phyloP scores from a whole-genome alignment of 2,329 filamentous ascomycete genomes.

The Dactylonectria estremocensis region DNA sequence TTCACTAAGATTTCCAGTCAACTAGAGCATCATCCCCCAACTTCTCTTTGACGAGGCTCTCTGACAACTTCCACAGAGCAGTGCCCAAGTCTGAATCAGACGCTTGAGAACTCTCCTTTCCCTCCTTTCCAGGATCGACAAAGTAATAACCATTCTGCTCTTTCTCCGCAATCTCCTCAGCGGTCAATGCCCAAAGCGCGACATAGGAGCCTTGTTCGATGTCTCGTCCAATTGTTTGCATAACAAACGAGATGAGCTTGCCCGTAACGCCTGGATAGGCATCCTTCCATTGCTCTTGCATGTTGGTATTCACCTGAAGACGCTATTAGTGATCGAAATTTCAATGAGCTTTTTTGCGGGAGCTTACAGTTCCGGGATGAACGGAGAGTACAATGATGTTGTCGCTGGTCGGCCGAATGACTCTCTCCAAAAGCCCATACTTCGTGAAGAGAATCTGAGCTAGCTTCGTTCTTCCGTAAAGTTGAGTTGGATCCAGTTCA shows the following conservation, averaged over 20 bases:
- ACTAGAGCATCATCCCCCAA: conserved; percentile 56
- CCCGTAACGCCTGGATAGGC: conserved; percentile 60
- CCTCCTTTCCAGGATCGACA: conserved; percentile 54
- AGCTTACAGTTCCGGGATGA: conserved; percentile 49
- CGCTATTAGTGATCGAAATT: neutral
- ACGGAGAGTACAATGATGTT: conserved; percentile 59
- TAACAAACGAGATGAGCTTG: conserved; percentile 54
- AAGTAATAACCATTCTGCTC: conserved; percentile 61
- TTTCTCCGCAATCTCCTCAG: conserved; percentile 58
- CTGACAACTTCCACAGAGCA: conserved; percentile 58
- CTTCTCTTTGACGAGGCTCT: conserved; percentile 57
- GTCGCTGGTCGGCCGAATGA: conserved; percentile 60
- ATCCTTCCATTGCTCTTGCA: conserved; percentile 63
- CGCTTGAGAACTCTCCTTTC: conserved; percentile 57
- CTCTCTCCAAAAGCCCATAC: conserved; percentile 57
- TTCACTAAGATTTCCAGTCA: conserved; percentile 15
- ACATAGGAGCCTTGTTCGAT: conserved; percentile 61
- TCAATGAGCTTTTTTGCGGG: no score
- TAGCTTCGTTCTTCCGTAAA: conserved; percentile 60
- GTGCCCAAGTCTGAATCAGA: conserved; percentile 55
- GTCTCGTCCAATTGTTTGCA: conserved; percentile 53
- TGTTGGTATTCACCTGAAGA: conserved; percentile 58
- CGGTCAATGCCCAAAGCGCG: conserved; percentile 59
- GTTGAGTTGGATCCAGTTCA: conserved; percentile 50
- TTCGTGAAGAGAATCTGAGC: conserved; percentile 61